Percentiles rank a stretch among this genome's conserved stretches.
These are phyloP conservation scores for Colletotrichum sp. DNA, from an alignment of 2,329 filamentous ascomycete species.

Conservation along the genomic window DNA sequence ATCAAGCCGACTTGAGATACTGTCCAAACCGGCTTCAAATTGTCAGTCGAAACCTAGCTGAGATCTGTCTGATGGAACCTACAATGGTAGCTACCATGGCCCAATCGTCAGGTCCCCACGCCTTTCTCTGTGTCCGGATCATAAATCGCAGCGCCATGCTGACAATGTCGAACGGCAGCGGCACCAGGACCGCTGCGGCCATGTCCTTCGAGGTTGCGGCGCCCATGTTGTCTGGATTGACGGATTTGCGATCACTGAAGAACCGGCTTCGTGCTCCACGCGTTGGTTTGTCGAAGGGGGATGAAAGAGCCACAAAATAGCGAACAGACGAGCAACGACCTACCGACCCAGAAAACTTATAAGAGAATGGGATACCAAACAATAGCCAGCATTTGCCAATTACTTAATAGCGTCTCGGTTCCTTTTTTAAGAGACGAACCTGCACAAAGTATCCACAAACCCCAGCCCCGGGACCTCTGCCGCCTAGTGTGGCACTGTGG, in stretches of 20 bases:
- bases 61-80: not conserved
- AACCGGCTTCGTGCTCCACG: constrained; percentile 10
- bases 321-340: not conserved
- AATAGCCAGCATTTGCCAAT: not conserved
- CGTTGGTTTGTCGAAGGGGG: not conserved
- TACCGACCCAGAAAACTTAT: not conserved
- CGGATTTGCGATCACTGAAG: not conserved
- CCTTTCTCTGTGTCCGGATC: constrained; percentile 15
- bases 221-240: not conserved
- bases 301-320: not conserved
- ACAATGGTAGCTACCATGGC: constrained; percentile 16
- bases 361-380: not conserved
- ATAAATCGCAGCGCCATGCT: constrained; percentile 4
- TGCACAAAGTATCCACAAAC: constrained; percentile 5
- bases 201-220: constrained; percentile 16
- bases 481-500: constrained; percentile 3
- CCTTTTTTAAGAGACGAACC: not conserved
- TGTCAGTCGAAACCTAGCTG: not conserved
- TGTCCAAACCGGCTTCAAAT: constrained; percentile 1
- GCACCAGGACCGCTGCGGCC: constrained; percentile 12
- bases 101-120: constrained; percentile 19
- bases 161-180: constrained; percentile 5
- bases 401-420: constrained; percentile 5
- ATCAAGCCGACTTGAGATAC: constrained; percentile 1
- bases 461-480: not conserved